Percentiles rank a stretch among this genome's conserved stretches.
phyloP scores from a whole-genome alignment of 805 yeast genomes.

The Lachancea dasiensis region DNA sequence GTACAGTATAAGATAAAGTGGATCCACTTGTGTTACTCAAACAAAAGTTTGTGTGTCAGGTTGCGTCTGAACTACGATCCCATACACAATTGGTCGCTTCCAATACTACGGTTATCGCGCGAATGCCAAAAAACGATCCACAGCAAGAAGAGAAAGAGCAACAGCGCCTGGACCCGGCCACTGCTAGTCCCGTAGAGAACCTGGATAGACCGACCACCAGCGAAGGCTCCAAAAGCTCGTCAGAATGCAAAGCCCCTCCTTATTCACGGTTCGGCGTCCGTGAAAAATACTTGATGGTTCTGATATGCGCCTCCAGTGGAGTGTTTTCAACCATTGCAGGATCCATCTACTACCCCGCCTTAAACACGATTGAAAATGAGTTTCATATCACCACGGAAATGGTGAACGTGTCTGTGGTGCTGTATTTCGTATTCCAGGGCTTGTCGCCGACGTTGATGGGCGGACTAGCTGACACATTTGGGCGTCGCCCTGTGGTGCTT shows the following conservation, averaged over 20 bases:
- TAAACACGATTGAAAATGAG: conserved; percentile 48
- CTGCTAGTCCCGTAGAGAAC: no score
- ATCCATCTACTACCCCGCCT: conserved; percentile 77
- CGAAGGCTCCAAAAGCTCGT: neutral
- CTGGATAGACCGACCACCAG: neutral
- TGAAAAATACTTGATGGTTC: conserved; percentile 39
- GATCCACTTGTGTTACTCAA: no score
- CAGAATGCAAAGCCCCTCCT: conserved; percentile 20
- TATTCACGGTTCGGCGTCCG: conserved; percentile 40
- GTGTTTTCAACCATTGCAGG: conserved; percentile 66
- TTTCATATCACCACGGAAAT: conserved; percentile 52
- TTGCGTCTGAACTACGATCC: no score
- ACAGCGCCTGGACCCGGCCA: no score
- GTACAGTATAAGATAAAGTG: no score
- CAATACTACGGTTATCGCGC: no score
- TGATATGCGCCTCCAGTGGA: conserved; percentile 42
- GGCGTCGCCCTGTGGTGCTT: conserved; percentile 65
- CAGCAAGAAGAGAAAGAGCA: no score
- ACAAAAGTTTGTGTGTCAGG: no score
- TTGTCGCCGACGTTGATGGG: conserved; percentile 65
- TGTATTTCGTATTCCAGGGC: conserved; percentile 73
- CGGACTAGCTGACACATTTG: conserved; percentile 59
- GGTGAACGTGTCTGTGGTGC: conserved; percentile 68
- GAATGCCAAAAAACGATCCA: neutral
- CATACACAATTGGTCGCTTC: no score